A percentile compares a stretch with the other conserved stretches of the same genome.
These are phyloP conservation scores for Bipolaris gigantea DNA, from an alignment of 2,329 filamentous ascomycete genomes.

Conservation along the genomic window DNA sequence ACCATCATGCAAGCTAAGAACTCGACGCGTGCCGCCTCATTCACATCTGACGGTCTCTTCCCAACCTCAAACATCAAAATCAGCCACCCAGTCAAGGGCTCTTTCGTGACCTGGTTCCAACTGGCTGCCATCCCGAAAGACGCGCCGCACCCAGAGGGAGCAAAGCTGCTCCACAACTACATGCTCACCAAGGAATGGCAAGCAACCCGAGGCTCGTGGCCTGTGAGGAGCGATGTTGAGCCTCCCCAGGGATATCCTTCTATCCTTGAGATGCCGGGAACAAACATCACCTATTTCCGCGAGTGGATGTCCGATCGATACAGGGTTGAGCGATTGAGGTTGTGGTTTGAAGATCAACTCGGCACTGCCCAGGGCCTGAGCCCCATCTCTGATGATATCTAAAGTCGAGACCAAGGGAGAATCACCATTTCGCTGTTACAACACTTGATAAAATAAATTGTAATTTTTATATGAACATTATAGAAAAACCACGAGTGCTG, in stretches of 20 bases:
- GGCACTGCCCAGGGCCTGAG: conserved; percentile 51
- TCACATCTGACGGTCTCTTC: conserved; percentile 14
- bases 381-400: conserved; percentile 39
- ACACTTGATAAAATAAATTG: neutral
- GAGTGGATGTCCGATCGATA: conserved; percentile 50
- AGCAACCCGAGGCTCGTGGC: conserved; percentile 35
- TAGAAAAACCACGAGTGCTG: neutral
- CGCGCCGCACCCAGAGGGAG: conserved; percentile 54
- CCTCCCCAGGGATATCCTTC: conserved; percentile 32
- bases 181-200: conserved; percentile 51
- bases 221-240: conserved; percentile 39
- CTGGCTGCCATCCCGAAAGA: conserved; percentile 53
- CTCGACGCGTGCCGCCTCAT: conserved; percentile 22
- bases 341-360: conserved; percentile 49
- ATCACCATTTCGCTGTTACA: neutral
- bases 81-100: conserved; percentile 39
- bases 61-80: neutral
- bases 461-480: neutral
- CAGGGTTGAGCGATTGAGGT: conserved; percentile 47
- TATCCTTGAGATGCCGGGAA: conserved; percentile 37
- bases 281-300: conserved; percentile 46
- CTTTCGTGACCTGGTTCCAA: conserved; percentile 55
- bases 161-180: conserved; percentile 55
- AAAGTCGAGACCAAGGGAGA: neutral
- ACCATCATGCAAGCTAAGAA: conserved; percentile 40